Evolutionary conservation across 176 grass and related monocot genomes (phyloP).

Genomic region (Oryza meyeriana): DNA sequence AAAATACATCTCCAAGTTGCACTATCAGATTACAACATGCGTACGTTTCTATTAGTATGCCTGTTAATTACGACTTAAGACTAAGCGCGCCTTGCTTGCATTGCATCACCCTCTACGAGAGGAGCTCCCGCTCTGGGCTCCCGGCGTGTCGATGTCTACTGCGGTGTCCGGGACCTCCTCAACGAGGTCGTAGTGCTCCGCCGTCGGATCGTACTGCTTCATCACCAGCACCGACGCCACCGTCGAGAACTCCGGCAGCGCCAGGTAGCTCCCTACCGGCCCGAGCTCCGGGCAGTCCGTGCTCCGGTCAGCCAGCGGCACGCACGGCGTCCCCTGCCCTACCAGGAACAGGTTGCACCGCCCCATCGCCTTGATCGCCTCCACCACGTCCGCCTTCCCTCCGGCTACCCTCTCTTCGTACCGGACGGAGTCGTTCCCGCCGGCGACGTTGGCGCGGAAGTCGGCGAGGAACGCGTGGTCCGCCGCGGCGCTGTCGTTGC

Average conservation of each 20-base stretch:
- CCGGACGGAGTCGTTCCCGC: conserved; percentile 26
- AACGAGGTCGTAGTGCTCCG: conserved; percentile 34
- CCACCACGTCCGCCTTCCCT: conserved; percentile 13
- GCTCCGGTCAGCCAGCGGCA: conserved; percentile 25
- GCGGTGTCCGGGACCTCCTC: conserved; percentile 35
- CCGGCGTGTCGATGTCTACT: conserved; percentile 36
- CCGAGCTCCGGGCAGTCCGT: conserved; percentile 62
- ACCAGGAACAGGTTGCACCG: conserved; percentile 49
- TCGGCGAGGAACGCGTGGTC: conserved; percentile 28
- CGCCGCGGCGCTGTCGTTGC: neutral
- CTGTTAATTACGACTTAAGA: neutral
- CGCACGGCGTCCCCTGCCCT: conserved; percentile 33
- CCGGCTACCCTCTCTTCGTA: conserved; percentile 34
- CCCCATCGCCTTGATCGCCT: conserved; percentile 19
- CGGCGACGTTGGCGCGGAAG: conserved; percentile 21
- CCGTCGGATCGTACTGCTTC: conserved; percentile 49
- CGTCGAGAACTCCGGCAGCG: conserved; percentile 43
- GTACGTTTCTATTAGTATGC: neutral
- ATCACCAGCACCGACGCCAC: conserved; percentile 54
- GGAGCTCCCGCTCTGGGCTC: neutral
- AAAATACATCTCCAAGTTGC: no score
- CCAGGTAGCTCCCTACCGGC: conserved; percentile 50
- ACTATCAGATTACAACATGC: no score
- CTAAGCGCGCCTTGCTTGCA: neutral
- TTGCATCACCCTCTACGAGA: neutral